Evolutionary conservation across 257 asterid species (phyloP), one percentile per base, ranked within the genome.

Genomic region (Nicotiana sylvestris): DNA sequence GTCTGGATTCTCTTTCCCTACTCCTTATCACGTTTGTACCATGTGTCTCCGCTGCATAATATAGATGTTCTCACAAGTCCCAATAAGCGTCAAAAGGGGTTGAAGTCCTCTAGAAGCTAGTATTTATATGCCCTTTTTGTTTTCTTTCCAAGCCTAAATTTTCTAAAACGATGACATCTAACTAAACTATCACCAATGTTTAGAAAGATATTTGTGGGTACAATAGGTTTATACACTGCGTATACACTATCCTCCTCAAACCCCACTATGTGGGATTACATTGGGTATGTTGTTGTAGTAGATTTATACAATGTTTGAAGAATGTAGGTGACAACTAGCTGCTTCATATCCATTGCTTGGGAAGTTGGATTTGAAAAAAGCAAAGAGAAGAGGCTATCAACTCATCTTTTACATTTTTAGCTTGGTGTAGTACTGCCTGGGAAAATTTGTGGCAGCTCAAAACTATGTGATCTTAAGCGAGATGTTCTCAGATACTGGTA

Each of bases 71-170:
- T 69, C 30, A 25, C n/a, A 69, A 77, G 39, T 8, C 51, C 51
- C 72, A 60, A 56, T 69, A 62, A 80, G 55, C 60, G 1, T 53
- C 51, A 30, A 4, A 53, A n/a, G 51, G 84, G 81, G 55, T 82
- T 25, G 55, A 49, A 58, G 57, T 60, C 61, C 58, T 79, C 72
- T 32, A 21, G 64, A 37, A 78, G 27, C 74, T 60, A 16, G 25
- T 58, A 32, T 43, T 43, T 43, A 43, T 8, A 43, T 43, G 51
- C 51, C 46, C 51, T 43, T 43, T 43, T 43, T 43, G 64, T 61
- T 79, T 10, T 61, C 69, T 27, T 46, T 61, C 10, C 25, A 56
- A 16, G 18, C 61, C 21, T 56, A 56, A 56, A 16, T 56, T 18
- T 18, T 60, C 13, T n/a, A 7, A 2, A 60, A 21, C 32, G 1